Base-by-base conservation (phyloP, 2,329 filamentous ascomycete species). In the Fusarium sp. region DNA sequence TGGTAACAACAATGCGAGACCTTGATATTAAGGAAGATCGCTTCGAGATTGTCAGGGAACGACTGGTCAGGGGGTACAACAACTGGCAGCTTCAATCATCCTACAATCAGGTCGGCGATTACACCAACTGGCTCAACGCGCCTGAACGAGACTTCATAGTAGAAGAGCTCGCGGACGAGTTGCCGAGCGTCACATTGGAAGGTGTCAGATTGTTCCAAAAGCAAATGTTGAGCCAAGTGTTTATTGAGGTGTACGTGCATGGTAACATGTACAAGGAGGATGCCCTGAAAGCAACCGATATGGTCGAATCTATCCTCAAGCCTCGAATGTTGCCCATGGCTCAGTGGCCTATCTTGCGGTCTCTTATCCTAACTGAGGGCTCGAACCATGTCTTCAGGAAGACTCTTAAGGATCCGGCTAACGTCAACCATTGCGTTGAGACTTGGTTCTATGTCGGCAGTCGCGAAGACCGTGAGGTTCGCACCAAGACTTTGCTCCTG, bases 221-320 rank as follows among this genome's bases (percentile, higher is more conserved):
- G 45, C 91, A 96, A 74, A 83, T 97, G 49, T 85, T 98, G 44
- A 87, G 89, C 15, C 94, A 98, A 77, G 86, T 95, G 72, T 92
- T 97, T 75, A 91, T 98, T 68, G 96, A 99, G 79, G 87, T 94
- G 5, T 88, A 97, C 60, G 92, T 91, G 1, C 95, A 98, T 75
- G 96, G 96, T 55, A 99, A 99, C 79, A 79, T 99, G 59, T 94
- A 97, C 84, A 97, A 95, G 81, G 94, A 97, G 78, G 96, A 99
- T 77, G 94, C 94, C 0, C 84, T 98, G 58, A 92, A 91, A 77
- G 87, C 97, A 78, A 95, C 93, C 0, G 90, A 96, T 70, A 87
- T 97, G 75, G 87, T 98, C 27, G 93, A 97, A 79, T 89, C 87
- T 8, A 93, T 88, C 1, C 81, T 99, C 49, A 91, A 92, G 78